Evolutionary conservation across 768 basidiomycete species (phyloP), one percentile per base, ranked within the genome.

Genomic region (Trametes maxima): DNA sequence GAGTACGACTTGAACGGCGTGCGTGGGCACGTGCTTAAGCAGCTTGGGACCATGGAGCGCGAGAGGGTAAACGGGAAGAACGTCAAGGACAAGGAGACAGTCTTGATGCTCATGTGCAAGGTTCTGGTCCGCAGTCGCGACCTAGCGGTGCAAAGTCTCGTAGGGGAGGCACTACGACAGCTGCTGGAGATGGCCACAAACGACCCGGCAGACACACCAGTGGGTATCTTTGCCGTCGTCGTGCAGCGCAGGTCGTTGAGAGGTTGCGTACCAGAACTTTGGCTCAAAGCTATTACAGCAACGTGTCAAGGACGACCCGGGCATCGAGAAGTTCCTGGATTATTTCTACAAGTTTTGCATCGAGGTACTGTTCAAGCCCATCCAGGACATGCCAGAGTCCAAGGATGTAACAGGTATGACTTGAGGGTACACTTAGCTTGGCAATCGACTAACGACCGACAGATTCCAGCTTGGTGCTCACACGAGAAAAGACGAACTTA

Each of bases 1-100:
- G 97, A 98, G 71, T 94, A 98, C 70, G 95, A 97, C 72, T 77
- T 94, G 64, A 87, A 85, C 66, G 92, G 92, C 5, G 93, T 96
- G 45, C 82, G 97, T 39, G 81, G 82, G 14, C 92, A 95, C 75
- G 86, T 94, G 24, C 77, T 94, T 67, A 92, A 89, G 73, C 95
- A 96, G 76, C 81, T 88, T 0, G 73, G 79, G 40, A 87, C 85
- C n/a, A 83, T 88, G 46, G 85, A 87, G 67, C 82, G 83, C 68
- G 88, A 91, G 72, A 79, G 82, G 56, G 79, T 77, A 39, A 81
- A 78, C 60, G 82, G 82, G 71, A 81, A 78, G 65, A 83, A 83
- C 54, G 82, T 84, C 60, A 85, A 83, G 62, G 85, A 82, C 70
- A 85, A 86, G 63, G 84, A 88, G 74, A 92, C 94, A 19, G 76